phyloP scores from a whole-genome alignment of 345 rosid species.

The Hirschfeldia incana region DNA sequence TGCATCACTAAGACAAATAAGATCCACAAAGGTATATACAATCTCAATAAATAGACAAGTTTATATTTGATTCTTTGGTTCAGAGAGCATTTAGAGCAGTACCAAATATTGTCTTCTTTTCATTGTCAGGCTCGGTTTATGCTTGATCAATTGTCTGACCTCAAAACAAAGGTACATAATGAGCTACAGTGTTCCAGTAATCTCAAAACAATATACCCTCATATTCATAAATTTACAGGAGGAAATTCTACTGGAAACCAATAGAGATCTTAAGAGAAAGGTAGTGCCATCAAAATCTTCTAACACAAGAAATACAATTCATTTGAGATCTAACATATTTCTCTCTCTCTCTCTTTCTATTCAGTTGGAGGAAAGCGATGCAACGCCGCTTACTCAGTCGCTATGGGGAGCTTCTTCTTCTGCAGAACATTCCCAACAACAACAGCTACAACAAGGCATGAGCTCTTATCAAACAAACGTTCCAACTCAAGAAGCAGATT shows the following conservation, averaged over 20 bases:
- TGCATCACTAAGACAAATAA: slow-evolving; percentile 64
- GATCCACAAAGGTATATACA: slow-evolving; percentile 64
- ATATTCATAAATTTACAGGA: slow-evolving; percentile 28
- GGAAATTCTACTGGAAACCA: slow-evolving; percentile 42
- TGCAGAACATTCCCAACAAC: slow-evolving; percentile 31
- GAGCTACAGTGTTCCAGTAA: not conserved
- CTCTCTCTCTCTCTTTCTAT: not conserved
- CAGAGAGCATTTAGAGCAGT: not conserved
- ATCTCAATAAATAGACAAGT: not conserved
- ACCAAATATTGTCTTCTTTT: slow-evolving; percentile 4
- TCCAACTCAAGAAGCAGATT: slow-evolving; percentile 34
- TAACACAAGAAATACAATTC: not conserved
- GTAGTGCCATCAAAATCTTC: slow-evolving; percentile 20
- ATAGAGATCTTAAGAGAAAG: slow-evolving; percentile 41
- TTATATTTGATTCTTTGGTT: not conserved
- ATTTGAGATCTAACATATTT: not conserved
- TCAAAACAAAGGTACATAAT: slow-evolving; percentile 39
- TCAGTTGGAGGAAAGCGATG: slow-evolving; percentile 41
- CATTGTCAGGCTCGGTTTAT: slow-evolving; percentile 36
- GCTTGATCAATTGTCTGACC: slow-evolving; percentile 41
- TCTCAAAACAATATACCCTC: not conserved
- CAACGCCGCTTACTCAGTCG: slow-evolving; percentile 25
- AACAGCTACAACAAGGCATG: slow-evolving; percentile 27
- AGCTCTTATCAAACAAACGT: slow-evolving; percentile 24
- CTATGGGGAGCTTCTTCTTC: slow-evolving; percentile 29